A percentile compares a stretch with the other conserved stretches of the same genome.
phyloP scores from a whole-genome alignment of 495 filamentous ascomycete genomes.

The Aspergillus nanangensis region DNA sequence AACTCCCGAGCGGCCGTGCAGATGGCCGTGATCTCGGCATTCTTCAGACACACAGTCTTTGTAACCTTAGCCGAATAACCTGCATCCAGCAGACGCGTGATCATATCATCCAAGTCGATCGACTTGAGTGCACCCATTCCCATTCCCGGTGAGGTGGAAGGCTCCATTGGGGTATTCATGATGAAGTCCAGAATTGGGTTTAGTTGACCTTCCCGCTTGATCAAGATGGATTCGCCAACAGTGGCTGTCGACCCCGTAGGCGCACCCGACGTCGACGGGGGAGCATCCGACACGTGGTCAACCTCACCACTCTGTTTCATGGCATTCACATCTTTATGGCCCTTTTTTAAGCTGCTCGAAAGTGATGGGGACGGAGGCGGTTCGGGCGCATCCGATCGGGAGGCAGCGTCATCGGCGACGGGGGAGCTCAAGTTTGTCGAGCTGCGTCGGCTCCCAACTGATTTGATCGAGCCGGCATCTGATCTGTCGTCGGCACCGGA shows the following conservation, averaged over 20 bases:
- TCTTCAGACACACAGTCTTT: slow-evolving; percentile 94
- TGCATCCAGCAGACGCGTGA: slow-evolving; percentile 87
- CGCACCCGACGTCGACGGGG: slow-evolving; percentile 57
- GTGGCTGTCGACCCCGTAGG: slow-evolving; percentile 47
- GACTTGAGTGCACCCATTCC: slow-evolving; percentile 73
- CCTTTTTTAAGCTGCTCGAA: slow-evolving; percentile 68
- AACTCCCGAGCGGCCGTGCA: slow-evolving; percentile 82
- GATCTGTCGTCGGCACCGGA: slow-evolving; percentile 64
- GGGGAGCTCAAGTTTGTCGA: slow-evolving; percentile 35
- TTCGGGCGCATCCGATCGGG: slow-evolving; percentile 49
- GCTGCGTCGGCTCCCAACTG: slow-evolving; percentile 51
- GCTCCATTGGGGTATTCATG: slow-evolving; percentile 34
- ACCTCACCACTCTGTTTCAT: slow-evolving; percentile 88
- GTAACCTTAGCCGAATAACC: slow-evolving; percentile 95
- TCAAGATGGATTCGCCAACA: slow-evolving; percentile 56
- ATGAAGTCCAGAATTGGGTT: slow-evolving; percentile 57
- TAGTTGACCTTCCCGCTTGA: slow-evolving; percentile 69
- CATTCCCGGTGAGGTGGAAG: slow-evolving; percentile 41
- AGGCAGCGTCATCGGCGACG: slow-evolving; percentile 33
- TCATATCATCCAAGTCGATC: slow-evolving; percentile 95
- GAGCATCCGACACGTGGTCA: slow-evolving; percentile 91
- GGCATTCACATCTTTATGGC: slow-evolving; percentile 71
- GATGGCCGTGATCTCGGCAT: slow-evolving; percentile 92
- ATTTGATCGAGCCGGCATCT: slow-evolving; percentile 69
- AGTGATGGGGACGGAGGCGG: slow-evolving; percentile 89